Percentiles rank a stretch among this genome's conserved stretches.
Evolutionary conservation across 116 monocot species (phyloP).

Genomic region (Iris pallida): DNA sequence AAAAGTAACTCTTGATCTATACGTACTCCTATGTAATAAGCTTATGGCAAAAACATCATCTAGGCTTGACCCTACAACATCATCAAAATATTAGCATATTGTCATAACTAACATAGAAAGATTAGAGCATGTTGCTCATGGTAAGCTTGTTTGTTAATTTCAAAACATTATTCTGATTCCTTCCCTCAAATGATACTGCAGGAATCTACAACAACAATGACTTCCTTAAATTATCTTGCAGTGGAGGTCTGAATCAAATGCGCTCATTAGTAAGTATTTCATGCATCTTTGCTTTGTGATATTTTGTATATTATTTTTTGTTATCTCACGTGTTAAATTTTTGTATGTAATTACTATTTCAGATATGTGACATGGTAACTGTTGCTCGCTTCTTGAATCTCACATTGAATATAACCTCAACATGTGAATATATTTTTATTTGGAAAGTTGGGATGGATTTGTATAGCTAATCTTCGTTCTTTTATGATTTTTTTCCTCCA

Average conservation of each 20-base stretch:
- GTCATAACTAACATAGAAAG: no score
- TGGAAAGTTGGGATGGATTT: no score
- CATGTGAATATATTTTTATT: no score
- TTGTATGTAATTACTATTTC: slow-evolving; percentile 13
- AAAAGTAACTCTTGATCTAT: neutral
- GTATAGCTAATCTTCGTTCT: no score
- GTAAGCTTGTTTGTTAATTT: neutral
- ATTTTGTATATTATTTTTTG: neutral
- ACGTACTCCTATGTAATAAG: neutral
- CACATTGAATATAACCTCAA: no score
- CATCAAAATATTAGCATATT: neutral
- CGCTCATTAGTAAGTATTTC: slow-evolving; percentile 39
- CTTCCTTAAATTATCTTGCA: slow-evolving; percentile 74
- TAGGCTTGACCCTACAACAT: neutral
- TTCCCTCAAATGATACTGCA: slow-evolving; percentile 17
- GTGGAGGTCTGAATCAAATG: slow-evolving; percentile 95
- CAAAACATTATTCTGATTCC: neutral
- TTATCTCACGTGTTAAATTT: neutral
- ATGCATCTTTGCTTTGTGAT: neutral
- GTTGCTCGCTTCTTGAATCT: slow-evolving; percentile 76
- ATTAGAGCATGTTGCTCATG: no score
- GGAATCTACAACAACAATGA: slow-evolving; percentile 80
- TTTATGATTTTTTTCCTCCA: no score
- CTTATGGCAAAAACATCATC: neutral
- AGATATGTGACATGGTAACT: slow-evolving; percentile 99